A percentile compares a stretch with the other conserved stretches of the same genome.
Conservation (phyloP, 2,329 filamentous ascomycete species). For the Ceratocystis ficicola region DNA sequence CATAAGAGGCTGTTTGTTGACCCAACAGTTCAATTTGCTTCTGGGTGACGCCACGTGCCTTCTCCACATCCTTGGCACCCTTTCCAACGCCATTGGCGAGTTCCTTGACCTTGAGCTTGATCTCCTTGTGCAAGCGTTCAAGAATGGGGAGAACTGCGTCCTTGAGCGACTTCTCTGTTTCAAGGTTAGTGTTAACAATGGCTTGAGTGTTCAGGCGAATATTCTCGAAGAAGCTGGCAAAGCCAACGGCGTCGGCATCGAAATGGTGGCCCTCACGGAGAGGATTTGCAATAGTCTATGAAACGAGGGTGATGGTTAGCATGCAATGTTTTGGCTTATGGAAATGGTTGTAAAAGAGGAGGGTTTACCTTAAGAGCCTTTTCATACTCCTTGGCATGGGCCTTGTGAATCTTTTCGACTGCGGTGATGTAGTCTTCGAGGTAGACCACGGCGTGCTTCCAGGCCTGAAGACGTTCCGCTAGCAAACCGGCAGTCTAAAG, state of each 20-base stretch:
- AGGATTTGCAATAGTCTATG: conserved; percentile 67
- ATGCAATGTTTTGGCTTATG: background rate
- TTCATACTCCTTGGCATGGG: conserved; percentile 88
- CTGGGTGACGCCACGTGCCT: conserved; percentile 72
- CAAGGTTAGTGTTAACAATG: conserved; percentile 74
- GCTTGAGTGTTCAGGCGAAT: conserved; percentile 86
- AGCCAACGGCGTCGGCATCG: conserved; percentile 73
- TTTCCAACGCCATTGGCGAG: conserved; percentile 69
- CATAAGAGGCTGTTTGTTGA: conserved; percentile 68
- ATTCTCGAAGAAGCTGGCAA: conserved; percentile 87
- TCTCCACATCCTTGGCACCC: conserved; percentile 81
- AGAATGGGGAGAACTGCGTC: conserved; percentile 75
- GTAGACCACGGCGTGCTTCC: conserved; percentile 88
- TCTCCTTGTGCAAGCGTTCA: conserved; percentile 83
- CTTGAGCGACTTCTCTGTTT: conserved; percentile 85
- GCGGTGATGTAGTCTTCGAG: conserved; percentile 80
- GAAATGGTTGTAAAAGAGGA: conserved; percentile 26
- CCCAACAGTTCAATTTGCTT: conserved; percentile 93
- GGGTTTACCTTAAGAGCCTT: conserved; percentile 64
- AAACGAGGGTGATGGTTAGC: conserved; percentile 14
- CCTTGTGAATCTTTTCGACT: conserved; percentile 74
- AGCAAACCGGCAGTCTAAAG: conserved; percentile 64
- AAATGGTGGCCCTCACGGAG: conserved; percentile 88
- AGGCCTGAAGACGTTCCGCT: conserved; percentile 77
- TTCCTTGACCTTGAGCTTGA: conserved; percentile 94